These are phyloP conservation scores for Chrysanthemum makinoi DNA, from an alignment of 129 eudicot genomes.

Conservation along the genomic window DNA sequence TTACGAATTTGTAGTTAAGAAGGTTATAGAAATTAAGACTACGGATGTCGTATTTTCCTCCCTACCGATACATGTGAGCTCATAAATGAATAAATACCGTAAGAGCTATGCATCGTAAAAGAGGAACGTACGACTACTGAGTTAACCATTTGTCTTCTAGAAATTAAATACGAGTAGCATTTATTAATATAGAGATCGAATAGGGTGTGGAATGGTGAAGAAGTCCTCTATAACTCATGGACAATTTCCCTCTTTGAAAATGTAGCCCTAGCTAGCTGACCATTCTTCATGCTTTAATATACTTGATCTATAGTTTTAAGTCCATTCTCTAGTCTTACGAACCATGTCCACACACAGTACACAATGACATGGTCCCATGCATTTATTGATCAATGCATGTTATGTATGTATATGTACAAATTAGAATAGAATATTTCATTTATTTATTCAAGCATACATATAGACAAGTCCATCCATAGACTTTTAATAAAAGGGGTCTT, in stretches of 20 bases:
- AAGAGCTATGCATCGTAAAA: neutral
- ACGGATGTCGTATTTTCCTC: neutral
- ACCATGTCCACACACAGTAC: slow-evolving; percentile 27
- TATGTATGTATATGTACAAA: slow-evolving; percentile 30
- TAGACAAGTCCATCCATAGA: slow-evolving; percentile 42
- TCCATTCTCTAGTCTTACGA: slow-evolving; percentile 31
- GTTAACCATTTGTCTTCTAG: slow-evolving; percentile 10
- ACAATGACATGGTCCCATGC: slow-evolving; percentile 30
- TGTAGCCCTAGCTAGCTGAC: slow-evolving; percentile 32
- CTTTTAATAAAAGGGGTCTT: slow-evolving; percentile 26
- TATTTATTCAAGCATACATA: slow-evolving; percentile 27
- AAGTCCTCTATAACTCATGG: slow-evolving; percentile 30
- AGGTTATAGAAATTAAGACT: neutral
- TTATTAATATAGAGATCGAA: slow-evolving; percentile 18
- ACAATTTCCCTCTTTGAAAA: slow-evolving; percentile 28
- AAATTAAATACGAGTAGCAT: slow-evolving; percentile 22
- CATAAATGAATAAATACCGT: neutral
- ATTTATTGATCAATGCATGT: slow-evolving; percentile 22
- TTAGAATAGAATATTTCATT: slow-evolving; percentile 40
- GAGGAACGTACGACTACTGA: slow-evolving; percentile 11
- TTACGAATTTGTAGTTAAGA: neutral
- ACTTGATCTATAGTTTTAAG: slow-evolving; percentile 22
- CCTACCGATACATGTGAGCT: slow-evolving; percentile 6
- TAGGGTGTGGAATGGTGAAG: slow-evolving; percentile 29
- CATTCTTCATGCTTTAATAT: slow-evolving; percentile 23